A percentile compares a stretch with the other conserved stretches of the same genome.
Conservation (phyloP, 352 stramenopile genomes). For the Thraustochytrium sp. region DNA sequence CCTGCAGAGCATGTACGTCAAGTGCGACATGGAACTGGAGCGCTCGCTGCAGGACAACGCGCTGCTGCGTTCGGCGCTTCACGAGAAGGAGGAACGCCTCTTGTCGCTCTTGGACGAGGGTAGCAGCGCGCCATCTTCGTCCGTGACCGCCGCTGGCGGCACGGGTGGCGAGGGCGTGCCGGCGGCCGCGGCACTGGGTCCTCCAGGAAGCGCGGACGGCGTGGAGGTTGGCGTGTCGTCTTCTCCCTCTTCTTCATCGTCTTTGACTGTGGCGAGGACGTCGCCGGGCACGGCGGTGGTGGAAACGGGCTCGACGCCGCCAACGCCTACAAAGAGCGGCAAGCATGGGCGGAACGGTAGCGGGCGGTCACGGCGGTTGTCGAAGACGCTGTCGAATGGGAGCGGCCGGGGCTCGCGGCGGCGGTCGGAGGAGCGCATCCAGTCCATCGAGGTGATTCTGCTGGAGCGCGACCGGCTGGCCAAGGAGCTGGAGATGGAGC, state of each 20-base stretch:
- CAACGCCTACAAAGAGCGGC: too few relatives aligned
- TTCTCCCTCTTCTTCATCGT: too few relatives aligned
- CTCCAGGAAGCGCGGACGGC: too few relatives aligned
- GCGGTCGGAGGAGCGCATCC: neutral
- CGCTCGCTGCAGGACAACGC: constrained; percentile 20
- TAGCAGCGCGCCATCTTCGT: neutral
- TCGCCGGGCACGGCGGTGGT: too few relatives aligned
- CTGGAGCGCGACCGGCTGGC: constrained; percentile 17
- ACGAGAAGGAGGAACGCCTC: constrained; percentile 25
- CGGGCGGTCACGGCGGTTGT: too few relatives aligned
- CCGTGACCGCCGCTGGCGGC: neutral
- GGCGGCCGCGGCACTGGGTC: too few relatives aligned
- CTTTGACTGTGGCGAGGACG: too few relatives aligned
- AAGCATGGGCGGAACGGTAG: too few relatives aligned
- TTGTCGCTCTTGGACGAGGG: constrained; percentile 15
- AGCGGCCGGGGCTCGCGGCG: neutral
- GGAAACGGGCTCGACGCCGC: too few relatives aligned
- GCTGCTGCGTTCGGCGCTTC: neutral
- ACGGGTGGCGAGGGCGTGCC: too few relatives aligned
- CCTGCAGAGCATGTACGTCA: constrained; percentile 34
- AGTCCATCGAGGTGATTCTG: constrained; percentile 29
- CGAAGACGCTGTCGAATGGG: neutral
- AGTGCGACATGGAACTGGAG: constrained; percentile 30
- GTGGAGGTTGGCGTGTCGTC: too few relatives aligned
- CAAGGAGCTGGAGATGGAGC: constrained; percentile 19